phyloP scores from a whole-genome alignment of 1,284 basidiomycete genomes.

The Ganoderma lucidum region DNA sequence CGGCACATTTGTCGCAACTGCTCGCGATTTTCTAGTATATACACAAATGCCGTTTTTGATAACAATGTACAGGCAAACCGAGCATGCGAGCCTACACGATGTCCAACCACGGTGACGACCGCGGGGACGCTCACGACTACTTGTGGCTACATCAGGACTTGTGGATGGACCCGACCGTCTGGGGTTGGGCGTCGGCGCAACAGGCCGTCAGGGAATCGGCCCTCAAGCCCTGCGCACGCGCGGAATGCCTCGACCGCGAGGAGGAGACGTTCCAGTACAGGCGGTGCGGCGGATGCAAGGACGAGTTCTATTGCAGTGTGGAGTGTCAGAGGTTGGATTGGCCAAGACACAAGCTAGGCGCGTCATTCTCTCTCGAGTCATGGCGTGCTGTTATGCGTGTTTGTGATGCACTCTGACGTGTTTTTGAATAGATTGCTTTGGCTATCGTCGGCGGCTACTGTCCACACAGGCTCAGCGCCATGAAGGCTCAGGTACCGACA shows the following conservation, averaged over 20 bases:
- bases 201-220: conserved; percentile 35
- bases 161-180: conserved; percentile 48
- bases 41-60: neutral
- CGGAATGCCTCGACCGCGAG: conserved; percentile 28
- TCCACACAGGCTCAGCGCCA: neutral
- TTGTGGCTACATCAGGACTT: conserved; percentile 49
- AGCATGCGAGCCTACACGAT: conserved; percentile 32
- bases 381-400: neutral
- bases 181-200: conserved; percentile 47
- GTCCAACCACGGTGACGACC: conserved; percentile 41
- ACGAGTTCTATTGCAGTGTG: conserved; percentile 46
- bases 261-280: conserved; percentile 29
- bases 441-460: neutral
- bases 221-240: conserved; percentile 18
- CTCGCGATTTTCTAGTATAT: neutral
- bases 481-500: neutral
- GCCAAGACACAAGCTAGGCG: conserved; percentile 44
- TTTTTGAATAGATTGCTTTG: neutral
- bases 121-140: conserved; percentile 51
- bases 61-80: conserved; percentile 9
- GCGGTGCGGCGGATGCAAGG: conserved; percentile 33
- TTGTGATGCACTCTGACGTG: neutral
- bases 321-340: conserved; percentile 49
- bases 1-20: neutral
- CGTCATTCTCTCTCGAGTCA: neutral